Base-by-base conservation (phyloP, 1,284 basidiomycete genomes). In the Athelia sp. region DNA sequence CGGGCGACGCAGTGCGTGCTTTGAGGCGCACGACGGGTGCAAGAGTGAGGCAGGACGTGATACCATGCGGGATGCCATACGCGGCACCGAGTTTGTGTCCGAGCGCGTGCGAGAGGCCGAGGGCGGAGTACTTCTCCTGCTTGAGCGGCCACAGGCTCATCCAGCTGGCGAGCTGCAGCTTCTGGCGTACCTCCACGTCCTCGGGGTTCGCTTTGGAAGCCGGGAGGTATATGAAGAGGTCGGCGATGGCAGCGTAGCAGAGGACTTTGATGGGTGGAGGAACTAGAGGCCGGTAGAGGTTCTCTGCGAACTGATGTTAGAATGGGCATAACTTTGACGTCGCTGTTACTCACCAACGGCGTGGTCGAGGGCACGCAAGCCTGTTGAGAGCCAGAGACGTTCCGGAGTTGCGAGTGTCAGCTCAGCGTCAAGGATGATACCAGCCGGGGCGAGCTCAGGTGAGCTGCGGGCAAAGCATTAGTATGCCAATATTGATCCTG, bases 21-120 rank as follows among this genome's bases (percentile, higher is more conserved):
- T 86, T 76, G 22, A 87, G 66, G 1, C 63, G 68, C 18, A 90
- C 77, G 26, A 81, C 79, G 0, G 83, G 74, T 1, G 81, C 74
- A 24, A 93, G 77, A 1, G 90, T 91, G 46, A 92, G 68, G 64
- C 90, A 92, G 19, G 87, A 89, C 4, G 90, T 91, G 56, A 90
- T 87, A 3, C 90, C 90, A 62, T 93, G 90, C 10, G 84, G 81
- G 51, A 93, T 91, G 46, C 72, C 67, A 61, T 91, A 93, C 21
- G 74, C 75, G 3, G 87, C 87, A 2, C 90, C 90, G 11, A 93
- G 73, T 56, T 78, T 82, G 61, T 92, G 87, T 13, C 87, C 85
- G 1, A 90, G 71, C 6, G 79, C 67, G 66, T 92, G 89, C 18
- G 85, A 88, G 13, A 91, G 70, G 18, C 89, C 90, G 14, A 89